Evolutionary conservation across 1,284 basidiomycete genomes (phyloP).

Genomic region (Ustilago loliicola): DNA sequence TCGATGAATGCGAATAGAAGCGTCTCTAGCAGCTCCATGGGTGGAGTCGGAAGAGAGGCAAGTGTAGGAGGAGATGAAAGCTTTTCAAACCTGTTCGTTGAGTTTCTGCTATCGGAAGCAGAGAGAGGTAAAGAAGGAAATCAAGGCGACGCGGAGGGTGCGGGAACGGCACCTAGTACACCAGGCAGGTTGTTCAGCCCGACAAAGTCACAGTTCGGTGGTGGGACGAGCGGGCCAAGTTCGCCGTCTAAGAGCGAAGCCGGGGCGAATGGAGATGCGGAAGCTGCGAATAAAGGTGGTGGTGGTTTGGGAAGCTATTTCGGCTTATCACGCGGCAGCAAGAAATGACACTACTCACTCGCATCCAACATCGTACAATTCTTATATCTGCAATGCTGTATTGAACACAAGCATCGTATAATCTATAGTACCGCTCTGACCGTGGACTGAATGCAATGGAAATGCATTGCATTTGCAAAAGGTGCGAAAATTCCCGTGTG

Average conservation of each 20-base stretch:
- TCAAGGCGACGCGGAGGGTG: neutral
- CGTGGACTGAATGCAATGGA: too few relatives aligned
- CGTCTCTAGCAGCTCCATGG: neutral
- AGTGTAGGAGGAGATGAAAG: constrained; percentile 51
- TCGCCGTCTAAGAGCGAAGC: constrained; percentile 19
- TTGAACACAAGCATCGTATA: too few relatives aligned
- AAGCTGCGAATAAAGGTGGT: constrained; percentile 10
- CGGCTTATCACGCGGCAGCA: constrained; percentile 22
- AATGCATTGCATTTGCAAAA: too few relatives aligned
- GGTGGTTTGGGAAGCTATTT: constrained; percentile 37
- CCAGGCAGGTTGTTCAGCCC: constrained; percentile 18
- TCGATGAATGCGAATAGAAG: neutral
- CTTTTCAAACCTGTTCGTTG: constrained; percentile 68
- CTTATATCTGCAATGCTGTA: too few relatives aligned
- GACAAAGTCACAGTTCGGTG: neutral
- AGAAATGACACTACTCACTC: constrained; percentile 1
- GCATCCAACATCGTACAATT: neutral
- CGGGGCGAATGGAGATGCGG: constrained; percentile 1
- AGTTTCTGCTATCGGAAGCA: constrained; percentile 67
- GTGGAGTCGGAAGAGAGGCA: neutral
- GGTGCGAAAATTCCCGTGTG: too few relatives aligned
- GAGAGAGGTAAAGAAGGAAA: constrained; percentile 39
- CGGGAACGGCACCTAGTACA: neutral
- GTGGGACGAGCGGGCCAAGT: neutral
- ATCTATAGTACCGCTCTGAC: too few relatives aligned